Base-by-base conservation (phyloP, 2,329 filamentous ascomycete species). In the Lecanosticta acicola region DNA sequence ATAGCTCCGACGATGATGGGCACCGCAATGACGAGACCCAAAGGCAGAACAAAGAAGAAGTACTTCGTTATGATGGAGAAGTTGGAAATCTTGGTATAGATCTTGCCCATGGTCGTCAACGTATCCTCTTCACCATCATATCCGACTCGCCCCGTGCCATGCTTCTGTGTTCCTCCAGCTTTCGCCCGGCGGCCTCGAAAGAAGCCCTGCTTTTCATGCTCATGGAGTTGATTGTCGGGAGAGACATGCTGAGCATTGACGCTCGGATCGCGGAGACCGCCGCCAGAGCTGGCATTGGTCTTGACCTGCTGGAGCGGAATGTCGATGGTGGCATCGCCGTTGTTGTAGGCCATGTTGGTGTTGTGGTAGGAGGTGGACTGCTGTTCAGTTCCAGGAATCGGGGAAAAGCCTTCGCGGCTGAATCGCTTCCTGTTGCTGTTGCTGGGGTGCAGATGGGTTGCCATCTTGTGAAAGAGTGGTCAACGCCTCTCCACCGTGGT, bases 31-130 rank as follows among this genome's bases (percentile, higher is more conserved):
- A 77, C 54, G 3, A 75, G 47, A 3, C 74, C 79, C 34, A 83
- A 49, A 0, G 80, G 80, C 18, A 75, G 61, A 19, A 83, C 76
- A 55, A 82, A 83, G 50, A 83, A 70, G 59, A 83, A 71, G 59
- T 84, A 83, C 38, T 80, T 71, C 39, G 79, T 82, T 56, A 83
- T 56, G 50, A 83, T 74, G 45, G 78, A 81, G 65, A 78, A 82
- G 57, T 81, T 75, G 55, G 80, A 66, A 43, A 84, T 72, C 57
- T 76, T 77, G 58, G 72, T 71, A 66, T 83, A 83, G 45, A 84
- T 62, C 50, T 68, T 71, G 40, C 80, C 80, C 71, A 83, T 77
- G 39, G 68, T 68, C 34, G 74, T 83, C 52, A 83, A 55, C 1
- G 71, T 76, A 46, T 77, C 75, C 54, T 80, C 75, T 43, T 78